Evolutionary conservation across 257 asterid species (phyloP).

Genomic region (Cruciata laevipes): DNA sequence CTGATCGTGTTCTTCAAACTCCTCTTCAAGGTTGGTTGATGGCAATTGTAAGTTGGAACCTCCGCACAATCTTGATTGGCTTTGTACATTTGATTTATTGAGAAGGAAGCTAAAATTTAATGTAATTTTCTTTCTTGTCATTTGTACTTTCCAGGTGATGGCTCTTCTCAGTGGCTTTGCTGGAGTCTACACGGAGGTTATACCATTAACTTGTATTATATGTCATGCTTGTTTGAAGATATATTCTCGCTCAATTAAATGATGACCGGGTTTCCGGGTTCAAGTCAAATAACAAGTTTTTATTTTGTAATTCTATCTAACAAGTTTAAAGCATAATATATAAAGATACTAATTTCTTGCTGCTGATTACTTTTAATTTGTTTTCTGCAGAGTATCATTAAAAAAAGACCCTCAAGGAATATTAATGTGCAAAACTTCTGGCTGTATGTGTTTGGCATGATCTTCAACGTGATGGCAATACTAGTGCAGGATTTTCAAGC

Average conservation of each 20-base stretch:
- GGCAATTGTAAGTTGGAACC: conserved; percentile 86
- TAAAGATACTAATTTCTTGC: conserved; percentile 6
- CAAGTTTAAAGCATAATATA: not conserved
- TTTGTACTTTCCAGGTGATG: conserved; percentile 62
- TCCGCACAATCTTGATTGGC: conserved; percentile 12
- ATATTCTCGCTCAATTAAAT: not conserved
- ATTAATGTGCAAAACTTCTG: conserved; percentile 98
- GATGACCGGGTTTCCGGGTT: not conserved
- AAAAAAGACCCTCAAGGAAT: conserved; percentile 92
- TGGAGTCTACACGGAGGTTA: conserved; percentile 99
- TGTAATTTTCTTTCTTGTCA: conserved; percentile 18
- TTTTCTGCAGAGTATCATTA: conserved; percentile 74
- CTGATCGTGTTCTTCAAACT: conserved; percentile 87
- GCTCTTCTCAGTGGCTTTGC: conserved; percentile 99
- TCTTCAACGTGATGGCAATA: conserved; percentile 83
- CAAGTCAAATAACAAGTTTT: not conserved
- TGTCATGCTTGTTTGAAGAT: not conserved
- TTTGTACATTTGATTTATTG: not conserved
- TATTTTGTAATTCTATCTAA: not conserved
- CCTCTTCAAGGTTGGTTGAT: conserved; percentile 95
- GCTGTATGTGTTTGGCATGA: conserved; percentile 97
- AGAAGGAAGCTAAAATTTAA: not conserved
- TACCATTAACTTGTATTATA: not conserved
- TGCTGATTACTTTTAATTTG: conserved; percentile 20
- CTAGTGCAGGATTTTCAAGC: conserved; percentile 88